Evolutionary conservation across 805 yeast species (phyloP), one percentile per base, ranked within the genome.

Genomic region (Yarrowia bubula): DNA sequence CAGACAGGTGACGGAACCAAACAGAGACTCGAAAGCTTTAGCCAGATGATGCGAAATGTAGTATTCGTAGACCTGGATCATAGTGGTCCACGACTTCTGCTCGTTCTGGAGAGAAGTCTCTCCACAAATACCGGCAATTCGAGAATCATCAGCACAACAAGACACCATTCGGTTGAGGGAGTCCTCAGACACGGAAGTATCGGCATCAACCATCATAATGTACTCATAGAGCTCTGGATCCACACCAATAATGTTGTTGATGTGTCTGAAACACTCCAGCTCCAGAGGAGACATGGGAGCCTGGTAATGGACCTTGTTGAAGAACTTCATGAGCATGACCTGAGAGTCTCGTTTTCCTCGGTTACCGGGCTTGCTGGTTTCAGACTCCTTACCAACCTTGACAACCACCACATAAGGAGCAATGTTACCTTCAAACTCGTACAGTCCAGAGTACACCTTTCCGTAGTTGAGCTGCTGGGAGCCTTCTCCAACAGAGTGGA

Each of bases 281-380:
- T 84, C 87, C 58, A 84, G 77, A 15, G 84, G 83, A 28, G 83
- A 79, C 88, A 84, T 84, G 69, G 87, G 82, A 66, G 80, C 81
- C 68, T 82, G 83, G 71, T 82, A 82, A 74, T 84, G 86, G 14
- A 84, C 85, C 66, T 81, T 79, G 73, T 84, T 86, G 69, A 84
- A 76, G 74, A 83, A 84, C 47, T 83, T 80, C 85, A 84, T 82
- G 69, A 84, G 74, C 67, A 84, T 73, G 64, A 84, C 78, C 73
- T 84, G 88, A 18, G 88, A 83, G 71, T 84, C 88, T 71, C 88
- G 83, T 73, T 84, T 84, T 70, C 88, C 88, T 72, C 88, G 77
- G 73, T 84, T 84, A 65, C 88, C 88, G 7, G 88, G 87, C 66
- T 70, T 68, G 13, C 71, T 51, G 72, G 77, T 78, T 73, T 84